Evolutionary conservation across 768 basidiomycete genomes (phyloP), one percentile per base, ranked within the genome.

Genomic region (Lentinula detonsa): DNA sequence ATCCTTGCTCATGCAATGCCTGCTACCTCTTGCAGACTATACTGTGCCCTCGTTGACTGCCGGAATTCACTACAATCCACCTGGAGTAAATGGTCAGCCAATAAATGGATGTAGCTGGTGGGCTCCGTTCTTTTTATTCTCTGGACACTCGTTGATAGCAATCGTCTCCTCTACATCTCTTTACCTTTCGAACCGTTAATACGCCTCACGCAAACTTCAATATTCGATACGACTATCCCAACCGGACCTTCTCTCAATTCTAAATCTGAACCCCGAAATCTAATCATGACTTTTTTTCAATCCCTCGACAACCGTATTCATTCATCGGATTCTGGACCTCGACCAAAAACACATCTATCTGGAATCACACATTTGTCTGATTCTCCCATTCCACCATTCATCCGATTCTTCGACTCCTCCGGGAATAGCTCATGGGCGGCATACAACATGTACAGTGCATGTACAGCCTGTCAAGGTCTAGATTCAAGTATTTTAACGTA

Each of bases 361-460:
- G n/a, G n/a, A n/a, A n/a, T n/a, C n/a, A 51, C 21, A 21, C 21
- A 21, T 21, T 1, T 21, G 2, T 46, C 18, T 8, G 1, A 8
- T 1, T n/a, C 18, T 9, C 2, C n/a, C 45, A 21, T 6, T 8
- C 9, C 18, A 2, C 16, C 4, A 35, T 53, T 53, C 16, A 35
- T 15, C 6, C 13, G 33, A 34, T 51, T 51, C 50, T 33, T 9
- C 3, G 33, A 3, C n/a, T 21, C 21, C 21, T 21, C 37, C 18
- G 34, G 46, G 43, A 46, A 50, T 37, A 85, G 84, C 51, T 85
- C 84, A 1, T 84, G 82, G 83, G 75, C 78, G 23, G 79, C 77
- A 10, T 85, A 85, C 61, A 85, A 85, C 58, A 70, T 85, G 13
- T 67, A 83, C 61, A 77, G 76, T 65, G 83, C 78, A 5, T 85